Base-by-base conservation (phyloP, 2,329 filamentous ascomycete species). In the Verticillium longisporum region DNA sequence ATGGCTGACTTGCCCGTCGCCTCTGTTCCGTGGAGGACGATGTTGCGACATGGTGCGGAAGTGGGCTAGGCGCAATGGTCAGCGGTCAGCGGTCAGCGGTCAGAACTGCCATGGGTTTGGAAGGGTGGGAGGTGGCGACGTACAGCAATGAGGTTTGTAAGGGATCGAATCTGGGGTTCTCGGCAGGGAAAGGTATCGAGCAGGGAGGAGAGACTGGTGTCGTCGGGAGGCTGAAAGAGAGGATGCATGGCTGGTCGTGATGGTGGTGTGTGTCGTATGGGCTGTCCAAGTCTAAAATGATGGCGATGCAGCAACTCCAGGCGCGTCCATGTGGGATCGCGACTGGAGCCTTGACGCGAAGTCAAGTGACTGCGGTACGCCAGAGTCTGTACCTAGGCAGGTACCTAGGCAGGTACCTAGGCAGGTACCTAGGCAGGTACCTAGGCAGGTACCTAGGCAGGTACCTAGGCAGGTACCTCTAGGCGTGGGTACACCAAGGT, bases 1-100 rank as follows among this genome's bases (percentile, higher is more conserved):
- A 97, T 82, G 56, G 85, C 84, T 36, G 87, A 91, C 77, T 98
- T 97, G 50, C 92, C 94, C 0, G 93, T 96, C 2, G 92, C 89
- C 69, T 93, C 88, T 34, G 92, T 85, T 58, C 95, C 95, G 73
- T 98, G 88, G 57, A 96, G 74, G 26, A 97, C 86, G 11, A 97
- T 73, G 63, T 90, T 90, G 11, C 86, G 80, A 61, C 89, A 90
- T 61, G 85, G 88, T 34, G 90, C 88, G n/a, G 88, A 80, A 56
- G 78, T 74, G 26, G 86, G 83, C 85, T 91, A 70, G 21, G 36
- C 36, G 13, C 14, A 45, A 11, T 6, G 36, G 36, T 21, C 18
- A 21, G 18, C 18, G 18, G 18, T 21, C 18, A 21, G 18, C 18
- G 18, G 18, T 63, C 26, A 73, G 66, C 56, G 73, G 21, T 26